Evolutionary conservation across 768 basidiomycete species (phyloP), one percentile per base, ranked within the genome.

Genomic region (Lentinus tigrinus): DNA sequence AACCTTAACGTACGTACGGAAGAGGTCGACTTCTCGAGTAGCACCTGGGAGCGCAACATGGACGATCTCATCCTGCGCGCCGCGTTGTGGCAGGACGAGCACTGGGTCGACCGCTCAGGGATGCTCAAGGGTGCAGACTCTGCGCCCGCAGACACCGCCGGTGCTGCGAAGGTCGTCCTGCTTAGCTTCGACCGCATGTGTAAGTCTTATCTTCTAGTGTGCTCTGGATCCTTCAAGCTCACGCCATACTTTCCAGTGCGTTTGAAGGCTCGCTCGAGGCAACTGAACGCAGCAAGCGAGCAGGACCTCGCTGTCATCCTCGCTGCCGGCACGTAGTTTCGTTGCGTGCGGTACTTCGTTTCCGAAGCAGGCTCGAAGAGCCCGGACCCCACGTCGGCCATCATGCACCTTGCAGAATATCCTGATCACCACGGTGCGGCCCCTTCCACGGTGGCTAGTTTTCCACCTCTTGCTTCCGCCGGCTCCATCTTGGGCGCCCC

Each of bases 21-120:
- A 71, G 83, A 89, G 60, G 81, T 95, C 58, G 88, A 93, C 61
- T 91, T 93, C 67, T 67, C 79, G 23, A 73, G 75, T 28, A 63
- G 62, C 57, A 69, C 72, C 4, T 75, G 76, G 73, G 88, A 89
- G 46, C 81, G 89, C 38, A 93, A 82, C 59, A 95, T 97, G 92
- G 97, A 98, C 67, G 96, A 98, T 67, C 78, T 95, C 52, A 97
- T 99, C 57, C 81, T 98, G 43, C 88, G 91, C 67, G 90, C 94
- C 36, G 95, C 93, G 17, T 81, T 91, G 49, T 98, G 94, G 91
- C 96, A 98, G 68, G 82, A 89, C 53, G 89, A 93, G 34, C 93
- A 98, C 68, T 98, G 94, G 86, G 76, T 87, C 34, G 92, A 96
- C 74, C 85, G 94, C 17, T 87, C 92, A 0, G 78, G 77, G 3